phyloP scores from a whole-genome alignment of 75 land plant species.

The Cupressus sempervirens region DNA sequence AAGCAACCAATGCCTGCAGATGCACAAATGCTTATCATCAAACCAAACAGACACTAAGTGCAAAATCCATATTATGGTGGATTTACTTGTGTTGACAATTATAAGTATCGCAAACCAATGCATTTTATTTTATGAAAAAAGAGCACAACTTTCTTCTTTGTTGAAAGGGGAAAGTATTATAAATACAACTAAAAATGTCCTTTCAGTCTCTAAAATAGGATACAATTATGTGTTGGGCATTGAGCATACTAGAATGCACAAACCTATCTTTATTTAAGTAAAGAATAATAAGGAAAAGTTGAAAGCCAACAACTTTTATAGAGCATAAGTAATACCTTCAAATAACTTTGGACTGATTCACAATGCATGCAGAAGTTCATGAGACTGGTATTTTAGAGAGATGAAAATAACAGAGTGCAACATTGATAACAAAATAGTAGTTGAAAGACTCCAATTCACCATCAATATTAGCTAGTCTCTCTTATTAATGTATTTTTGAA shows the following conservation, averaged over 20 bases:
- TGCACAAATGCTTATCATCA: not conserved
- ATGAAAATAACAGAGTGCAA: not conserved
- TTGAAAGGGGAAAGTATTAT: not conserved
- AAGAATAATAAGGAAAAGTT: not conserved
- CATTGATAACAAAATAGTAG: not conserved
- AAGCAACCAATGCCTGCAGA: slow-evolving; percentile 4
- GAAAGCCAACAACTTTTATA: not conserved
- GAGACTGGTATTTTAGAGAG: not conserved
- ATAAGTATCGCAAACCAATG: not conserved
- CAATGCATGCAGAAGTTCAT: not conserved
- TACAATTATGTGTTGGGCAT: not conserved
- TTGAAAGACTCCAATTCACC: not conserved
- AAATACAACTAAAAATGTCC: not conserved
- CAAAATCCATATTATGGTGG: not conserved
- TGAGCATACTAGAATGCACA: not conserved
- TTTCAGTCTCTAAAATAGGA: slow-evolving; percentile 1
- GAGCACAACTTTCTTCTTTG: not conserved
- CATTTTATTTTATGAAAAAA: not conserved
- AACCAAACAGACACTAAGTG: not conserved
- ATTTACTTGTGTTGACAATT: not conserved
- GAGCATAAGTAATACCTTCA: not conserved
- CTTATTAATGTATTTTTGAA: no score
- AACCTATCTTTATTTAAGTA: not conserved
- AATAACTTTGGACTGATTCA: not conserved
- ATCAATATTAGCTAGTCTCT: not conserved